These are phyloP conservation scores for Albatrellus sp. DNA, from an alignment of 1,284 basidiomycete species.

Conservation along the genomic window DNA sequence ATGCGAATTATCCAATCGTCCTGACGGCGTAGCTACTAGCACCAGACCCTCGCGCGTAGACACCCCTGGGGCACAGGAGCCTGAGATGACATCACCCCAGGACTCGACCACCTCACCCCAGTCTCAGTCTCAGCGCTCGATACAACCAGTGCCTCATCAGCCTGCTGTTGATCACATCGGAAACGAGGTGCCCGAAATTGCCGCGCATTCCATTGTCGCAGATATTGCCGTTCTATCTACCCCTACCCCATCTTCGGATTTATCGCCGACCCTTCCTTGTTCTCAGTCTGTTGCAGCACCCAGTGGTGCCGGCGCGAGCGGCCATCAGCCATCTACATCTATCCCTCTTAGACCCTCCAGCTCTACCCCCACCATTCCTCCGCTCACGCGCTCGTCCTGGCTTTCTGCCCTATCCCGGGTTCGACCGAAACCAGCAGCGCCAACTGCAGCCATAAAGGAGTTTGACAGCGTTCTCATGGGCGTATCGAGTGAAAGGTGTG, in stretches of 20 bases:
- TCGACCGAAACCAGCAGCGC: not conserved
- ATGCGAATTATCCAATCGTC: not conserved
- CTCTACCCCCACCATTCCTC: not conserved
- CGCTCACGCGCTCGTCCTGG: constrained; percentile 1
- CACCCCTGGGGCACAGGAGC: not conserved
- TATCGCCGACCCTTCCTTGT: not conserved
- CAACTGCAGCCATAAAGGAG: not conserved
- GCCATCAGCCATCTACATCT: not conserved
- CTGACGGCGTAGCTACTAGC: not conserved
- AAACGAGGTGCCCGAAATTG: not conserved
- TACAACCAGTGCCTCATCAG: too few relatives aligned
- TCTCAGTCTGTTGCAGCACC: not conserved
- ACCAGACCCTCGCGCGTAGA: not conserved
- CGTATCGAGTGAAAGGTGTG: not conserved
- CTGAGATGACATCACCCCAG: not conserved
- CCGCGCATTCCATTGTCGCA: not conserved
- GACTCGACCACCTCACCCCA: too few relatives aligned
- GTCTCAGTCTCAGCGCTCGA: too few relatives aligned
- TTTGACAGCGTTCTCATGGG: not conserved
- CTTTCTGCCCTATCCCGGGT: not conserved
- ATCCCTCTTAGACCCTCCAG: not conserved
- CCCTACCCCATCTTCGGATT: not conserved
- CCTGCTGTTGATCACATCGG: too few relatives aligned
- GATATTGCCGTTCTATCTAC: not conserved
- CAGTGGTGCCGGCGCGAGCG: not conserved